Evolutionary conservation across 805 yeast genomes (phyloP).

Genomic region (Suhomyces canberraensis): DNA sequence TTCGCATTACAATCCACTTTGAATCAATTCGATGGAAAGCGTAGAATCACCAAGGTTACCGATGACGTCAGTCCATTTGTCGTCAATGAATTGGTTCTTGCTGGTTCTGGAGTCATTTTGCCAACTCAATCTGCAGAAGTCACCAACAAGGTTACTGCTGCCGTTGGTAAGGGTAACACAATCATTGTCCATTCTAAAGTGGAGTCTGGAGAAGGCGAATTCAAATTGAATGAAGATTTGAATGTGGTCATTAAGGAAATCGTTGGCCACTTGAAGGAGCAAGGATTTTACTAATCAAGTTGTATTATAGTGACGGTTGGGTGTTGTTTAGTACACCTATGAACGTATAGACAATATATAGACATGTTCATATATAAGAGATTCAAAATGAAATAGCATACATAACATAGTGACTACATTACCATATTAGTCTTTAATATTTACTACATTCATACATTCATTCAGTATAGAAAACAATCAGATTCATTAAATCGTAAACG

Average conservation of each 20-base stretch:
- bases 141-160: constrained; percentile 55
- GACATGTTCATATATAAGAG: no score
- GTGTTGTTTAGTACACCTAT: no score
- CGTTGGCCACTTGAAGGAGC: constrained; percentile 69
- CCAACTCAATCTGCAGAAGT: constrained; percentile 44
- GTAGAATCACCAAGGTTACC: constrained; percentile 63
- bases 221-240: constrained; percentile 17
- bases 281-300: constrained; percentile 72
- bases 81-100: constrained; percentile 70
- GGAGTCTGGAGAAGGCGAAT: constrained; percentile 10
- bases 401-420: no score
- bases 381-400: no score
- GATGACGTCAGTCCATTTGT: constrained; percentile 53
- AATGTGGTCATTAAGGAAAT: constrained; percentile 63
- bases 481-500: no score
- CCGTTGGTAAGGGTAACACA: constrained; percentile 54
- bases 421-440: no score
- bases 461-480: no score
- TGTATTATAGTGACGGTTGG: not conserved
- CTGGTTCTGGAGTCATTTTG: constrained; percentile 86
- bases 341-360: no score
- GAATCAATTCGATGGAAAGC: constrained; percentile 83
- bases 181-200: constrained; percentile 35
- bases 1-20: constrained; percentile 86
- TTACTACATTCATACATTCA: no score